Conservation (phyloP, 768 basidiomycete species). For the Suillus spraguei region DNA sequence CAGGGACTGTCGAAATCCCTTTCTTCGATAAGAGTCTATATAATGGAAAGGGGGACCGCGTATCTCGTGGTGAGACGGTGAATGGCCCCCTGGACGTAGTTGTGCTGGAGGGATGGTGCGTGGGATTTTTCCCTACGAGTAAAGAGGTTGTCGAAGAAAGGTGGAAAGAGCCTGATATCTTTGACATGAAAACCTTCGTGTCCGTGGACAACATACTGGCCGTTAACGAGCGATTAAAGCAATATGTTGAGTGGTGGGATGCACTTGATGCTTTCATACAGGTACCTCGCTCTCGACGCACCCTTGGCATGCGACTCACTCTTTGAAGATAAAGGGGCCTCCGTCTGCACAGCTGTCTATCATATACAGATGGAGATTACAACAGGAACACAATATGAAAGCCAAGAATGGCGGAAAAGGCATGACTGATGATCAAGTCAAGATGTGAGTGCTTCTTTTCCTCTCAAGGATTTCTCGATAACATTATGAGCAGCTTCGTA, state of each 20-base stretch:
- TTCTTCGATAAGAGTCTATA: conserved; percentile 87
- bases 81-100: conserved; percentile 71
- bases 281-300: conserved; percentile 40
- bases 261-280: conserved; percentile 77
- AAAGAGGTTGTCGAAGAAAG: conserved; percentile 49
- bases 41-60: conserved; percentile 83
- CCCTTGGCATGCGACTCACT: conserved; percentile 18
- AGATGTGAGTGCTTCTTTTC: conserved; percentile 38
- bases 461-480: conserved; percentile 7
- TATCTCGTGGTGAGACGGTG: conserved; percentile 45
- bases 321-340: conserved; percentile 41
- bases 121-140: conserved; percentile 77
- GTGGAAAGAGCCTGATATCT: conserved; percentile 44
- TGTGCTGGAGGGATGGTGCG: conserved; percentile 95
- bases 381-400: conserved; percentile 94
- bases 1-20: conserved; percentile 55
- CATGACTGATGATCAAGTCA: conserved; percentile 84
- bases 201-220: conserved; percentile 56
- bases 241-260: conserved; percentile 70
- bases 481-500: conserved; percentile 60
- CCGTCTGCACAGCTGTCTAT: conserved; percentile 43
- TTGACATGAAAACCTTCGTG: conserved; percentile 40
- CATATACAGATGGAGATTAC: conserved; percentile 85
- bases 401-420: conserved; percentile 79
- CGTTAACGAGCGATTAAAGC: conserved; percentile 62